Conservation (phyloP, 495 filamentous ascomycete genomes). For the Penicillium alfredii region DNA sequence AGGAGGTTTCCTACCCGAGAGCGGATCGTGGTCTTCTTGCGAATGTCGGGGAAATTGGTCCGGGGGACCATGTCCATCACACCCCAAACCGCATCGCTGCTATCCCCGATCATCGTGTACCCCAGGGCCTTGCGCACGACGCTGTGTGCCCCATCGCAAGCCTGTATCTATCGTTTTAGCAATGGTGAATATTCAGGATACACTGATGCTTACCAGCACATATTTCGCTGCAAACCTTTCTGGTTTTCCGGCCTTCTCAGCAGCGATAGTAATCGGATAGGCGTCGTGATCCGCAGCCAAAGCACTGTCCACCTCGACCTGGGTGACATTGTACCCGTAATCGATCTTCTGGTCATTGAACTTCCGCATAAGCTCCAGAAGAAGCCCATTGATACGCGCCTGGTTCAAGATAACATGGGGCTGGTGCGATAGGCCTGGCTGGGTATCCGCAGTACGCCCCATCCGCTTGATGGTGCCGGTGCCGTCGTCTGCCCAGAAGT, state of each 20-base stretch:
- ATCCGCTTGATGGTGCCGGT: constrained; percentile 46
- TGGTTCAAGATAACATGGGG: constrained; percentile 77
- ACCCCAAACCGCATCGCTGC: constrained; percentile 69
- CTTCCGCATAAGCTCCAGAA: constrained; percentile 47
- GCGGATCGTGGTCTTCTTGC: constrained; percentile 60
- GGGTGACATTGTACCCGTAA: constrained; percentile 53
- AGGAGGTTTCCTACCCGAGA: constrained; percentile 56
- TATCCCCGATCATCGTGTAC: constrained; percentile 68
- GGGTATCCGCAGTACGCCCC: constrained; percentile 53
- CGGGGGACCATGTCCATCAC: constrained; percentile 75
- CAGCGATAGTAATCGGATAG: constrained; percentile 49
- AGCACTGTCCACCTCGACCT: constrained; percentile 47
- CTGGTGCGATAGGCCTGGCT: constrained; percentile 57
- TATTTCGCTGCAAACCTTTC: constrained; percentile 61
- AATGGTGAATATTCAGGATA: neutral
- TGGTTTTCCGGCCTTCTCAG: constrained; percentile 45
- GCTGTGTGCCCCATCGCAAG: constrained; percentile 75
- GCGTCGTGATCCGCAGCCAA: constrained; percentile 34
- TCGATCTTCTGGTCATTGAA: constrained; percentile 48
- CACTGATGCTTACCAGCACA: constrained; percentile 56
- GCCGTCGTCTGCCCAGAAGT: constrained; percentile 51
- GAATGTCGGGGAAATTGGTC: constrained; percentile 80
- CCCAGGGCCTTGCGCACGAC: constrained; percentile 60
- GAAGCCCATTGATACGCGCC: constrained; percentile 60
- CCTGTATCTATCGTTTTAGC: constrained; percentile 34